phyloP scores from a whole-genome alignment of 495 filamentous ascomycete genomes.

The Astrocystis sublimbata region DNA sequence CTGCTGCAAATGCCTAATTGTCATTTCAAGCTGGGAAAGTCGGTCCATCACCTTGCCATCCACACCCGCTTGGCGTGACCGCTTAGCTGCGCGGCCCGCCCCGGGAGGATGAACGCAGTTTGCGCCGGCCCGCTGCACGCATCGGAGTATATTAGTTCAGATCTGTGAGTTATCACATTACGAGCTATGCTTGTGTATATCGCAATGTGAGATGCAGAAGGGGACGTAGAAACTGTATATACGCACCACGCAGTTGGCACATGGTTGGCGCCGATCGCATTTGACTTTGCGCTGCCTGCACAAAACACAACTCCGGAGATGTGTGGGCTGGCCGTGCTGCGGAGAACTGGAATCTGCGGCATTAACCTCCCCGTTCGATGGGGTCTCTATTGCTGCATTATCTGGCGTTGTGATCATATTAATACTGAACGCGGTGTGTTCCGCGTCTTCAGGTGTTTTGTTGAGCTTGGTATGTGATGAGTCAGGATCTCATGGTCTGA shows the following conservation, averaged over 20 bases:
- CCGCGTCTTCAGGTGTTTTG: not conserved
- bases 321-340: not conserved
- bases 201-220: not conserved
- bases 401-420: constrained; percentile 9
- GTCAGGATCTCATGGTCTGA: not conserved
- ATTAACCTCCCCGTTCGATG: not conserved
- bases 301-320: constrained; percentile 21
- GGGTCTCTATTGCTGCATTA: not conserved
- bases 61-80: constrained; percentile 14
- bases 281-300: constrained; percentile 25
- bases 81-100: constrained; percentile 19
- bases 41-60: constrained; percentile 18
- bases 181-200: not conserved
- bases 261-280: constrained; percentile 22
- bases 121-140: not conserved
- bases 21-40: constrained; percentile 18
- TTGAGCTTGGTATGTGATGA: constrained; percentile 1
- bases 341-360: not conserved
- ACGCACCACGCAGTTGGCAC: constrained; percentile 17
- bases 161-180: not conserved
- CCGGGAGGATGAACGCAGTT: constrained; percentile 18
- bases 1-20: constrained; percentile 15
- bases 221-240: not conserved
- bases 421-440: not conserved
- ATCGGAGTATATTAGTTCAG: not conserved